These are phyloP conservation scores for sorghum (Sorghum bicolor) DNA, from an alignment of 176 grass and related monocot species.

Conservation along the genomic window DNA sequence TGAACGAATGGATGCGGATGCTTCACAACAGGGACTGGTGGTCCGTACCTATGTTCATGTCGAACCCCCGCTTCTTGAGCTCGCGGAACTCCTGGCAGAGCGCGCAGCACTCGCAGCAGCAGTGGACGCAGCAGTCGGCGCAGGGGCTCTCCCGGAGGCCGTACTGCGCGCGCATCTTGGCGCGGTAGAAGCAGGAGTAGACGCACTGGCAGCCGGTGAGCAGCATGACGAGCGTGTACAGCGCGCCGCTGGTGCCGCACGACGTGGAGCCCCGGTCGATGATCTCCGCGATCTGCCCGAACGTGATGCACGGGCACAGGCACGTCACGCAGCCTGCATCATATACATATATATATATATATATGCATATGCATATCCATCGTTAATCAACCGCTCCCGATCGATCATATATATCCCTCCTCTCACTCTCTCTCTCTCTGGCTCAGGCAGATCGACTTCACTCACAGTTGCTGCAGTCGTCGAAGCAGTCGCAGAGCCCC, in stretches of 20 bases:
- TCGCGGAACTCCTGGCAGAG: constrained; percentile 79
- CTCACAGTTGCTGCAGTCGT: constrained; percentile 51
- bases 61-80: constrained; percentile 55
- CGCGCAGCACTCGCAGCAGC: constrained; percentile 61
- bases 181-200: constrained; percentile 80
- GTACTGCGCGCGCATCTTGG: constrained; percentile 60
- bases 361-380: not conserved
- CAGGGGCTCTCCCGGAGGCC: constrained; percentile 51
- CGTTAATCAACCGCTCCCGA: too few relatives aligned
- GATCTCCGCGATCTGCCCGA: constrained; percentile 76
- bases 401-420: too few relatives aligned
- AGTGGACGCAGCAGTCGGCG: constrained; percentile 67
- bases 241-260: constrained; percentile 53
- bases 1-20: not conserved
- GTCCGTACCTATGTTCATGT: constrained; percentile 31
- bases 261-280: constrained; percentile 54
- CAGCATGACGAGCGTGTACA: constrained; percentile 44
- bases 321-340: constrained; percentile 55
- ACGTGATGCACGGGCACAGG: constrained; percentile 69
- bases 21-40: too few relatives aligned
- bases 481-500: constrained; percentile 57
- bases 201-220: constrained; percentile 55
- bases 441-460: too few relatives aligned
- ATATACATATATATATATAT: too few relatives aligned
- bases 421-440: too few relatives aligned